Base-by-base conservation (phyloP, 257 asterid species). In the Avicennia marina region DNA sequence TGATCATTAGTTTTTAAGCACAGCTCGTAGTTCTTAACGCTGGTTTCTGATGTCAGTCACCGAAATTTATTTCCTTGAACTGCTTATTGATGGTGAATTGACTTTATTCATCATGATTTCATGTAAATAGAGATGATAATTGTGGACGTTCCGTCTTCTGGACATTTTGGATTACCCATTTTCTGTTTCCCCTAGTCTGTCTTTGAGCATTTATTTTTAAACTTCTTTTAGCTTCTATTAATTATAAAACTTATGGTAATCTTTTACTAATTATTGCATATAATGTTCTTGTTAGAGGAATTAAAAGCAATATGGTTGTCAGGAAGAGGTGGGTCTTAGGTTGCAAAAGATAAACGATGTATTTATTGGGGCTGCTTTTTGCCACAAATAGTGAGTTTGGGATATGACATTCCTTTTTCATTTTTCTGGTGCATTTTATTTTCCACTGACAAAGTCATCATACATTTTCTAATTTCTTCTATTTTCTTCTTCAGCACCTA, bases 41-140 rank as follows among this genome's bases (percentile, higher is more conserved):
- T 53, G 26, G 9, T 55, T 62, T 45, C 20, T 71, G 34, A 11
- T 60, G 38, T 62, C 62, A 62, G 70, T 39, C 20, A 10, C 40
- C 56, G 58, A 16, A n/a, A 38, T 53, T 39, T n/a, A 31, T 33
- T 49, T 32, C 45, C n/a, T 29, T 9, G 1, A 34, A 55, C 43
- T 65, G 60, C 33, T 11, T 58, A 52, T 65, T 46, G 31, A 64
- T 44, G 21, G 53, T 44, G 64, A 36, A 32, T 54, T 57, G 56
- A 45, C 39, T 39, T 16, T 59, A 63, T 27, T 29, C 36, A 38
- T 66, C 15, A 36, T 29, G 53, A 11, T 18, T 69, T 57, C 20
- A 5, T 22, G 19, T 24, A 10, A 34, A n/a, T n/a, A n/a, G n/a
- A 61, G 64, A 58, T 62, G 71, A 43, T 38, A 26, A 4, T 31